A percentile compares a stretch with the other conserved stretches of the same genome.
phyloP scores from a whole-genome alignment of 139 green algal genomes.

The Chlamydomonas incerta region DNA sequence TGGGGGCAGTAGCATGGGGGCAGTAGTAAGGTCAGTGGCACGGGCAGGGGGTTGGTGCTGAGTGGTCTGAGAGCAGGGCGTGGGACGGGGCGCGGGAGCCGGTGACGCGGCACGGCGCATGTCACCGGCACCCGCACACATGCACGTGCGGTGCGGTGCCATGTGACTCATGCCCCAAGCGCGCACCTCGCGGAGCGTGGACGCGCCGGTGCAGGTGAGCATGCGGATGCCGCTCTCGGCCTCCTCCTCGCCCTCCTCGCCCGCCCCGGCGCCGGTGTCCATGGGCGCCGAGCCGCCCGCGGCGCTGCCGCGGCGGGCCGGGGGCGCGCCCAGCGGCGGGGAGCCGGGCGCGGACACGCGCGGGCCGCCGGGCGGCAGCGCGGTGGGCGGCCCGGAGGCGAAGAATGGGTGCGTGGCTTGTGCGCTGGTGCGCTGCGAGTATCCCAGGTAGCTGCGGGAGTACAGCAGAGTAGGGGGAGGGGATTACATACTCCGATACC shows the following conservation, averaged over 20 bases:
- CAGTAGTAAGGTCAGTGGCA: no score
- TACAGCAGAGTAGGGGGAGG: no score
- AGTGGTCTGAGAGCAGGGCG: no score
- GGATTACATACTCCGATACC: no score
- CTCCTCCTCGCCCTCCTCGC: background rate
- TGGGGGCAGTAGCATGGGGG: no score
- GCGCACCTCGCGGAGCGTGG: conserved; percentile 39
- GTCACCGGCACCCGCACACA: no score
- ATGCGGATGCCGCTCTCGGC: conserved; percentile 35
- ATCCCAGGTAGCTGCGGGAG: conserved; percentile 67
- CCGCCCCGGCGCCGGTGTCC: background rate
- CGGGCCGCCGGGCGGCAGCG: background rate
- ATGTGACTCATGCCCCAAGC: no score
- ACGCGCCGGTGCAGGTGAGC: conserved; percentile 39
- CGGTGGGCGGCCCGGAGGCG: conserved; percentile 25
- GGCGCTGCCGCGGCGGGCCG: background rate
- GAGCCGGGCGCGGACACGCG: background rate
- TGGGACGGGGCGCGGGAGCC: no score
- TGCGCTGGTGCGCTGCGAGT: conserved; percentile 37
- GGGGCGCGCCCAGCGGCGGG: background rate
- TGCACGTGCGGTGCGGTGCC: no score
- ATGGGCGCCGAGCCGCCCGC: background rate
- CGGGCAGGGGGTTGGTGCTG: no score
- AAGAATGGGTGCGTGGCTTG: conserved; percentile 55
- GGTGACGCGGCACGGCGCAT: no score